A percentile compares a stretch with the other conserved stretches of the same genome.
Evolutionary conservation across 495 filamentous ascomycete species (phyloP).

Genomic region (Neurospora intermedia): DNA sequence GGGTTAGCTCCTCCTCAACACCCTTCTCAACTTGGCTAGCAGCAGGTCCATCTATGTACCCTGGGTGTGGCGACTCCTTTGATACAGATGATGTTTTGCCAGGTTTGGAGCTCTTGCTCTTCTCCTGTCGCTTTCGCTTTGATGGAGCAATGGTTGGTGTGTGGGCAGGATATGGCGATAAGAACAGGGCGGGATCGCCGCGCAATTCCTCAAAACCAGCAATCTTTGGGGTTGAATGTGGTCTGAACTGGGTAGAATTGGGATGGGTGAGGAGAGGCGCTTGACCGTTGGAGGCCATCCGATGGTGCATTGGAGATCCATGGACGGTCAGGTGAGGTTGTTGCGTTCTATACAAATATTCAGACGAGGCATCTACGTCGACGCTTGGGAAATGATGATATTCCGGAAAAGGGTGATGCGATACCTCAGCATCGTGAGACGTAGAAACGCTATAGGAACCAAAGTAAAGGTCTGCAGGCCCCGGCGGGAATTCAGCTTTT

Average conservation of each 20-base stretch:
- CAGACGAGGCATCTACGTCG: slow-evolving; percentile 3
- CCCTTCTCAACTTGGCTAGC: slow-evolving; percentile 6
- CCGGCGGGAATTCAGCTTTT: slow-evolving; percentile 20
- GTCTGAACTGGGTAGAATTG: slow-evolving; percentile 16
- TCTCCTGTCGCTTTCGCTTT: slow-evolving; percentile 5
- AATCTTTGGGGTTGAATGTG: slow-evolving; percentile 9
- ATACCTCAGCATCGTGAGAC: slow-evolving; percentile 11
- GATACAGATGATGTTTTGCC: slow-evolving; percentile 12
- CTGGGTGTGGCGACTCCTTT: slow-evolving; percentile 11
- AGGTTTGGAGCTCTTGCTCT: slow-evolving; percentile 14
- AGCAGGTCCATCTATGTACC: slow-evolving; percentile 2
- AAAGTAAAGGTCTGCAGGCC: slow-evolving; percentile 20
- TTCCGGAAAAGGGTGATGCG: slow-evolving; percentile 16
- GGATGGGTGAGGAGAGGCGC: slow-evolving; percentile 11
- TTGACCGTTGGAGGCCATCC: slow-evolving; percentile 13
- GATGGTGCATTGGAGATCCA: slow-evolving; percentile 16
- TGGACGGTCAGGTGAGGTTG: slow-evolving; percentile 7
- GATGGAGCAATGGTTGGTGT: slow-evolving; percentile 12
- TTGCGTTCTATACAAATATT: slow-evolving; percentile 6
- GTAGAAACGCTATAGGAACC: slow-evolving; percentile 23
- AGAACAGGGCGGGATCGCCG: slow-evolving; percentile 10
- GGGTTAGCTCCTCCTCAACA: slow-evolving; percentile 17
- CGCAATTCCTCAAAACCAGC: slow-evolving; percentile 21
- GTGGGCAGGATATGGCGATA: slow-evolving; percentile 16
- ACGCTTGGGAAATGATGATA: slow-evolving; percentile 12